These are phyloP conservation scores for Eucalyptus lansdowneana DNA, from an alignment of 345 rosid genomes.

Conservation along the genomic window DNA sequence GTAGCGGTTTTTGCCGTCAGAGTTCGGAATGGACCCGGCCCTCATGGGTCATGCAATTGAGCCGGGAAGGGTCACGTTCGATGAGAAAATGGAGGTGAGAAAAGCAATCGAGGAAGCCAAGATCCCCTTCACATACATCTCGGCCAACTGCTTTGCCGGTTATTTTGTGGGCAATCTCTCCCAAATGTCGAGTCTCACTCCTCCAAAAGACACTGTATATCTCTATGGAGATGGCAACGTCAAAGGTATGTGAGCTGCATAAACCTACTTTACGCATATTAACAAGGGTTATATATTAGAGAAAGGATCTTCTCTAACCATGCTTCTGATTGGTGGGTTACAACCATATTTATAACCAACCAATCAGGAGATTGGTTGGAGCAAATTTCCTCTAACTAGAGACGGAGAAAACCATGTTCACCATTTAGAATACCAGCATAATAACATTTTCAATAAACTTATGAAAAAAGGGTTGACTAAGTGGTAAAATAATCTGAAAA, in stretches of 20 bases:
- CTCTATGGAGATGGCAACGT: constrained; percentile 67
- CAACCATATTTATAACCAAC: background rate
- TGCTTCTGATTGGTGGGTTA: background rate
- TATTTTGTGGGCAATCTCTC: constrained; percentile 66
- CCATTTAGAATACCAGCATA: background rate
- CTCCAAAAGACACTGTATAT: constrained; percentile 36
- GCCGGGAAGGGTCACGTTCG: constrained; percentile 75
- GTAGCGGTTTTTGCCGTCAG: constrained; percentile 80
- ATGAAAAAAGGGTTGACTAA: background rate
- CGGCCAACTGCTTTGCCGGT: constrained; percentile 71
- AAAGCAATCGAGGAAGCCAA: constrained; percentile 62
- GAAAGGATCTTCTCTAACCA: background rate
- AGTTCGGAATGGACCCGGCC: constrained; percentile 83
- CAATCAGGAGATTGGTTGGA: background rate
- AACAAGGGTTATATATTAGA: background rate
- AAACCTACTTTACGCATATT: background rate
- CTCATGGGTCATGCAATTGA: constrained; percentile 62
- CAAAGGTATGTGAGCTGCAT: constrained; percentile 28
- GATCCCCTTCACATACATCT: constrained; percentile 65
- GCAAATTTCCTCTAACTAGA: background rate
- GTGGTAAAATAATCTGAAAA: background rate
- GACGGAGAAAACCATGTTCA: background rate
- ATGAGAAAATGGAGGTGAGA: constrained; percentile 71
- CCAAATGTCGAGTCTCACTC: constrained; percentile 45
- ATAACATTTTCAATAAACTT: background rate